Percentiles rank a stretch among this genome's conserved stretches.
phyloP scores from a whole-genome alignment of 768 basidiomycete species.

The Trametes cubensis region DNA sequence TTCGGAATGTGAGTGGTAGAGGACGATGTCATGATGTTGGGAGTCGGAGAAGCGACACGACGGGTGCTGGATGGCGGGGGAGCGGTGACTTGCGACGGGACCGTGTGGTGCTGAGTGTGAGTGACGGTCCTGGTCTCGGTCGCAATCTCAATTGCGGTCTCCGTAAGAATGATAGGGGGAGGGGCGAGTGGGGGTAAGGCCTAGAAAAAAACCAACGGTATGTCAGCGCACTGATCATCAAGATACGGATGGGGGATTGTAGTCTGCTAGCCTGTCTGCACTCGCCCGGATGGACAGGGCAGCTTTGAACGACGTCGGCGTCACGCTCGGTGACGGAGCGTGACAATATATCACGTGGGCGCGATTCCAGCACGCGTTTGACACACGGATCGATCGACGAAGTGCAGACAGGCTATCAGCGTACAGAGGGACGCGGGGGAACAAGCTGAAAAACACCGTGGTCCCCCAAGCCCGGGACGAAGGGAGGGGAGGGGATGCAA shows the following conservation, averaged over 20 bases:
- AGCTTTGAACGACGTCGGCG: background rate
- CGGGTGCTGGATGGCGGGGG: slow-evolving; percentile 81
- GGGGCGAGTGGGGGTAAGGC: slow-evolving; percentile 44
- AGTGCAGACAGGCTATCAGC: slow-evolving; percentile 37
- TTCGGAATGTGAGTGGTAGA: slow-evolving; percentile 62
- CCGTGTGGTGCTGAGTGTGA: slow-evolving; percentile 39
- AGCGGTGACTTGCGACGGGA: slow-evolving; percentile 50
- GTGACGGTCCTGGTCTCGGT: slow-evolving; percentile 53
- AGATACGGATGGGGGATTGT: slow-evolving; percentile 29
- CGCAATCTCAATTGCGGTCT: slow-evolving; percentile 59
- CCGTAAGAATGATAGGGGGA: slow-evolving; percentile 47
- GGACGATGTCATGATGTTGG: slow-evolving; percentile 59
- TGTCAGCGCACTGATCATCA: slow-evolving; percentile 28
- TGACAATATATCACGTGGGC: slow-evolving; percentile 45
- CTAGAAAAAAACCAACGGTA: slow-evolving; percentile 32
- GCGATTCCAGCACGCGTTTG: slow-evolving; percentile 31
- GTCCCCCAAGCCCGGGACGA: slow-evolving; percentile 93
- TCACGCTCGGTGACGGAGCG: slow-evolving; percentile 21
- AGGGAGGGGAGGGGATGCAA: slow-evolving; percentile 64
- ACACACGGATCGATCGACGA: slow-evolving; percentile 37
- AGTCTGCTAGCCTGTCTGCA: slow-evolving; percentile 37
- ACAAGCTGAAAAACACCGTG: slow-evolving; percentile 64
- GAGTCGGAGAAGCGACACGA: slow-evolving; percentile 70
- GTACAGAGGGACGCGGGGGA: slow-evolving; percentile 69
- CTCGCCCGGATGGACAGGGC: slow-evolving; percentile 1